Percentiles rank a stretch among this genome's conserved stretches.
Evolutionary conservation across 768 basidiomycete species (phyloP).

Genomic region (Mycena maculata): DNA sequence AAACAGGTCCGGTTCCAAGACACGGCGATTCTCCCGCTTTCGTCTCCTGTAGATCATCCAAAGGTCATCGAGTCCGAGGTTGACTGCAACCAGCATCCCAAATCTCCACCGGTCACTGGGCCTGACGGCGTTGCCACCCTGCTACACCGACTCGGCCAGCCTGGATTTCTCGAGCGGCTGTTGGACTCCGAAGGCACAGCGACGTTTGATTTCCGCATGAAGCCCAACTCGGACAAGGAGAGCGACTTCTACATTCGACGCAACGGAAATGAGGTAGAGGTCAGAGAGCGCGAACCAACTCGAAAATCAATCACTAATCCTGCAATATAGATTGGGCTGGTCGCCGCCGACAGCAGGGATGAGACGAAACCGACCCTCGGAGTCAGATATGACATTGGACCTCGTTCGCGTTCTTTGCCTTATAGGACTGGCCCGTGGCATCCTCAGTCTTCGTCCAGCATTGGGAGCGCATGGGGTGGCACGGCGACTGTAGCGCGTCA

Average conservation of each 20-base stretch:
- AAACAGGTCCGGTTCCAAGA: constrained; percentile 3
- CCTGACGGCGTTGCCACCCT: background rate
- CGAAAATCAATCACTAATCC: background rate
- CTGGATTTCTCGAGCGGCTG: background rate
- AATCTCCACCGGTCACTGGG: background rate
- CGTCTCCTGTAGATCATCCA: background rate
- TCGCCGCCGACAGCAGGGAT: background rate
- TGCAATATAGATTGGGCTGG: constrained; percentile 1
- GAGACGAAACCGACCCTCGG: background rate
- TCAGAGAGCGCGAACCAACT: background rate
- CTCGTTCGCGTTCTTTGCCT: background rate
- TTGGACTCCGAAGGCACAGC: background rate
- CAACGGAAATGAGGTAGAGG: background rate
- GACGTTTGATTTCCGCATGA: background rate
- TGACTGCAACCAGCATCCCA: background rate
- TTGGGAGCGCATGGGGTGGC: background rate
- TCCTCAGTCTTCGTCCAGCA: background rate
- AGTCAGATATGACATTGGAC: background rate
- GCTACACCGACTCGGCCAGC: background rate
- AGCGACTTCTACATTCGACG: background rate
- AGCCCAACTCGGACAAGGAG: background rate
- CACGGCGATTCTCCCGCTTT: background rate
- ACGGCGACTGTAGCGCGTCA: background rate
- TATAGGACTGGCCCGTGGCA: background rate
- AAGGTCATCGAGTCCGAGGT: background rate